Evolutionary conservation across 805 yeast genomes (phyloP).

Genomic region (Lachancea fermentati): DNA sequence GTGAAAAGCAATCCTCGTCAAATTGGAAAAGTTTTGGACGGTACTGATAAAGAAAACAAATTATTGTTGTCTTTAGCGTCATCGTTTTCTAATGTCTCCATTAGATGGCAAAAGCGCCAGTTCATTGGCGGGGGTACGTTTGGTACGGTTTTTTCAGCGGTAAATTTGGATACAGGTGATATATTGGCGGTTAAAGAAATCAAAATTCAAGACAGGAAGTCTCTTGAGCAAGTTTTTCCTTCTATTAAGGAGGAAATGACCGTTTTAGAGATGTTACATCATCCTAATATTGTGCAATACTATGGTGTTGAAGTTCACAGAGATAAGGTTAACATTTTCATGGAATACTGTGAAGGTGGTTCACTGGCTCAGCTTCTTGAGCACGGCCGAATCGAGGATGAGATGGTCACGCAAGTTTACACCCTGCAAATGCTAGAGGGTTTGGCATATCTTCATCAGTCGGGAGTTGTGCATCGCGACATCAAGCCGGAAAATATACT

Average conservation of each 20-base stretch:
- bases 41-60: constrained; percentile 80
- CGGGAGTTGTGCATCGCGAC: constrained; percentile 95
- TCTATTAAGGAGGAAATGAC: constrained; percentile 95
- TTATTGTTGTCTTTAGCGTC: constrained; percentile 82
- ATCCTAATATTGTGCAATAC: constrained; percentile 94
- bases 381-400: constrained; percentile 94
- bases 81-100: constrained; percentile 80
- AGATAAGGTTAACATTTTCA: constrained; percentile 88
- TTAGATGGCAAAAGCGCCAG: constrained; percentile 95
- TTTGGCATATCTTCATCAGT: constrained; percentile 85
- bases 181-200: constrained; percentile 97
- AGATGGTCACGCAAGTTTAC: constrained; percentile 83
- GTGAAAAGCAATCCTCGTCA: constrained; percentile 38
- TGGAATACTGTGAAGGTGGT: constrained; percentile 97
- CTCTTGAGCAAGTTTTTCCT: constrained; percentile 78
- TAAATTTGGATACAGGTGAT: constrained; percentile 90
- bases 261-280: constrained; percentile 88
- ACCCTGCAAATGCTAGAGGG: constrained; percentile 93
- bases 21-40: constrained; percentile 90
- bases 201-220: constrained; percentile 79
- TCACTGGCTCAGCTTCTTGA: constrained; percentile 79
- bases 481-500: constrained; percentile 92
- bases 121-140: constrained; percentile 94
- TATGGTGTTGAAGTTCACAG: constrained; percentile 97
- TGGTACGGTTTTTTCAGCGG: constrained; percentile 90